These are phyloP conservation scores for Citrus sp. DNA, from an alignment of 345 rosid genomes.

Conservation along the genomic window DNA sequence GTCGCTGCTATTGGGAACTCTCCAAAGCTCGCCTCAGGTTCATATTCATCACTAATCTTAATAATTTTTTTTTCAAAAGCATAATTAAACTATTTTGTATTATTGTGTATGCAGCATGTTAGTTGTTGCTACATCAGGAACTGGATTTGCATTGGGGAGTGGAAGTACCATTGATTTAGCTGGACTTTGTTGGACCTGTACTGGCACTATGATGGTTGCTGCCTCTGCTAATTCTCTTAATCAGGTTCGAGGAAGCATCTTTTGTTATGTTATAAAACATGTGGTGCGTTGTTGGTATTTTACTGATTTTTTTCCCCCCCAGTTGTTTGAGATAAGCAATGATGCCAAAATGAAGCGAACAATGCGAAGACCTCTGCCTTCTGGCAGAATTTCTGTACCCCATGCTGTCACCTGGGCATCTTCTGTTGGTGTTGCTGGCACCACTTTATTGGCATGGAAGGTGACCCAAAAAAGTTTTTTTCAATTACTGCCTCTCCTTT, in stretches of 20 bases:
- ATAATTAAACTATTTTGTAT: not conserved
- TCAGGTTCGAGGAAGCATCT: slow-evolving; percentile 47
- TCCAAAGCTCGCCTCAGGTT: slow-evolving; percentile 98
- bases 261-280: not conserved
- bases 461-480: slow-evolving; percentile 34
- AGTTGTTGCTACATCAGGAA: slow-evolving; percentile 97
- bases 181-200: slow-evolving; percentile 92
- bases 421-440: slow-evolving; percentile 69
- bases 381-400: slow-evolving; percentile 61
- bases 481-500: slow-evolving; percentile 16
- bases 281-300: not conserved
- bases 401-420: slow-evolving; percentile 87
- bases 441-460: slow-evolving; percentile 74
- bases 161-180: slow-evolving; percentile 60
- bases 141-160: slow-evolving; percentile 83
- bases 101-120: slow-evolving; percentile 56
- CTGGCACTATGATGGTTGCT: slow-evolving; percentile 96
- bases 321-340: slow-evolving; percentile 83
- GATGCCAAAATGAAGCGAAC: slow-evolving; percentile 98
- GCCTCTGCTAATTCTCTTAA: slow-evolving; percentile 94
- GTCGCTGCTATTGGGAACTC: slow-evolving; percentile 86
- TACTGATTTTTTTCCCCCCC: not conserved
- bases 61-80: not conserved
- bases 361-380: slow-evolving; percentile 77
- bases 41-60: not conserved